Conservation (phyloP, 139 green algal genomes). For the Zygnema circumcarinatum region DNA sequence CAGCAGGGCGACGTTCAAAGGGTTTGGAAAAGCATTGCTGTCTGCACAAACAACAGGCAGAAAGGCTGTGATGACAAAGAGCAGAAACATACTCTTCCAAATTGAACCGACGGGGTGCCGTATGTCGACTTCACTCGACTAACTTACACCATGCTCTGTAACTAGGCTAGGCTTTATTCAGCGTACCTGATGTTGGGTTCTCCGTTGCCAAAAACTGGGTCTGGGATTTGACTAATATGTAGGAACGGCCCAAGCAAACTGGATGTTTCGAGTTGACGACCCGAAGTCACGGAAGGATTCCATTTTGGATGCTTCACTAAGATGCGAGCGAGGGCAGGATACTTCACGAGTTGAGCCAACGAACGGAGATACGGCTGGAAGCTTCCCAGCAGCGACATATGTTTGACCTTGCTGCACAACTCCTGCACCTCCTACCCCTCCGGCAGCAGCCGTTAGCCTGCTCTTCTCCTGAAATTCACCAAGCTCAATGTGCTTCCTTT, state of each 20-base stretch:
- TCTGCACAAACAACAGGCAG: slow-evolving; percentile 21
- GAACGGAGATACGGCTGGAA: slow-evolving; percentile 68
- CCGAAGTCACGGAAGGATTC: slow-evolving; percentile 38
- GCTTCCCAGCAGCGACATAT: slow-evolving; percentile 74
- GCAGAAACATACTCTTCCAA: background rate
- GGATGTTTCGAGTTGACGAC: slow-evolving; percentile 53
- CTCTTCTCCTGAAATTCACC: background rate
- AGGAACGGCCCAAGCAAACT: slow-evolving; percentile 83
- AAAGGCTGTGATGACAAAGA: background rate
- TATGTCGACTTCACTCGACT: background rate
- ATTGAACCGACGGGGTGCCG: slow-evolving; percentile 19
- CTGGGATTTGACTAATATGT: slow-evolving; percentile 67
- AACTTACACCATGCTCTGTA: no score
- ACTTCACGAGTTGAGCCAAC: slow-evolving; percentile 67
- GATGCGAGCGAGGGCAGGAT: slow-evolving; percentile 66
- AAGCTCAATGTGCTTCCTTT: background rate
- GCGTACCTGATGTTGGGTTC: slow-evolving; percentile 71
- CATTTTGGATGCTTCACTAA: slow-evolving; percentile 63
- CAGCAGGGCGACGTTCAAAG: slow-evolving; percentile 20
- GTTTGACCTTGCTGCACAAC: background rate
- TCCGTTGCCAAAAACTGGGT: slow-evolving; percentile 58
- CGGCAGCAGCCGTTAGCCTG: background rate
- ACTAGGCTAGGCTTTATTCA: no score
- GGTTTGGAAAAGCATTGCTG: slow-evolving; percentile 56
- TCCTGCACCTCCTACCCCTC: slow-evolving; percentile 8